Conservation (phyloP, 2,329 filamentous ascomycete genomes). For the Pseudogymnoascus sp. region DNA sequence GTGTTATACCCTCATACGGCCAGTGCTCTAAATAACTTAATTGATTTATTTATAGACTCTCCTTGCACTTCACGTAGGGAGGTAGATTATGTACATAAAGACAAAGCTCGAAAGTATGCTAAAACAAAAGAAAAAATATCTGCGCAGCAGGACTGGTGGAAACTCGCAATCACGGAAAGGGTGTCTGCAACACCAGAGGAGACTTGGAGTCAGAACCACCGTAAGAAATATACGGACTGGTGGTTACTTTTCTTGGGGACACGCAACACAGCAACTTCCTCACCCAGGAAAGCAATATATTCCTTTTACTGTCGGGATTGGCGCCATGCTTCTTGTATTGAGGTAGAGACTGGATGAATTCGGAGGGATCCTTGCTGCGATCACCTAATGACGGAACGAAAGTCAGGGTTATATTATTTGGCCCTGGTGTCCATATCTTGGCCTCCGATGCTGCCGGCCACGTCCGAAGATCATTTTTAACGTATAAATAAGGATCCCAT, state of each 20-base stretch:
- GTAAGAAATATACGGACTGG: background rate
- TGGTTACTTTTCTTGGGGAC: background rate
- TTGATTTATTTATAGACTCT: background rate
- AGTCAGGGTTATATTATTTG: background rate
- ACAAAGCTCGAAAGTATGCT: background rate
- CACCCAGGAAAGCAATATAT: background rate
- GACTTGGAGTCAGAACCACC: background rate
- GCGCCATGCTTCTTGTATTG: background rate
- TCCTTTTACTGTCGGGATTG: background rate
- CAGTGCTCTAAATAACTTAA: background rate
- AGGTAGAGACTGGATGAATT: background rate
- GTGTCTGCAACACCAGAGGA: background rate
- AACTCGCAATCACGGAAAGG: background rate
- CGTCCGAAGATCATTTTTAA: too few species aligned
- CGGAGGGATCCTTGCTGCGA: background rate
- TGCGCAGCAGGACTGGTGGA: background rate
- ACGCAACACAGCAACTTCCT: background rate
- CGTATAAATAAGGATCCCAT: background rate
- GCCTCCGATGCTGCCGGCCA: too few species aligned
- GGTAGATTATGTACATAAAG: background rate
- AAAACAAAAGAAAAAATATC: background rate
- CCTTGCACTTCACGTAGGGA: background rate
- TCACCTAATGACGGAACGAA: background rate
- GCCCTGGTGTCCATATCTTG: background rate
- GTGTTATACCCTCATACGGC: background rate